These are phyloP conservation scores for Candida ovalis DNA, from an alignment of 805 yeast genomes.

Conservation along the genomic window DNA sequence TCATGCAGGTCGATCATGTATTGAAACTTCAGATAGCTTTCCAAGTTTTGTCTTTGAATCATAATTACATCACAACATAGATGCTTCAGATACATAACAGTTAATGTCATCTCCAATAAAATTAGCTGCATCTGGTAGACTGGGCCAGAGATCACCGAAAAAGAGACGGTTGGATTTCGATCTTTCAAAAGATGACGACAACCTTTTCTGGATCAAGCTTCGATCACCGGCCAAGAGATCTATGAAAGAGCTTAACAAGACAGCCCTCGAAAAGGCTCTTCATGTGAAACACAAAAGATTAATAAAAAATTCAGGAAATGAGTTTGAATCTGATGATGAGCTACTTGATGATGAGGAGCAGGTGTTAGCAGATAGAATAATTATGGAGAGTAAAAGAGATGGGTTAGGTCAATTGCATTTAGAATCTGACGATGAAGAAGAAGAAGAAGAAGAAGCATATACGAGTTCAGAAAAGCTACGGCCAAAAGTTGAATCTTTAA, in stretches of 20 bases:
- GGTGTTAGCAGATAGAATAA: constrained; percentile 44
- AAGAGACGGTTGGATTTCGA: constrained; percentile 30
- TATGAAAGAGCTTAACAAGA: constrained; percentile 36
- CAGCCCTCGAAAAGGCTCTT: constrained; percentile 49
- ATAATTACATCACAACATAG: neutral
- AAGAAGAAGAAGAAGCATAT: constrained; percentile 1
- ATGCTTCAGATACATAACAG: too few species aligned
- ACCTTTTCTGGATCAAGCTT: constrained; percentile 40
- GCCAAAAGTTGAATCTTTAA: constrained; percentile 1
- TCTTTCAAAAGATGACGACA: constrained; percentile 8
- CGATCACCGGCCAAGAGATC: constrained; percentile 41
- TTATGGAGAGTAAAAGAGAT: constrained; percentile 33
- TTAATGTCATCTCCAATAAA: constrained; percentile 2
- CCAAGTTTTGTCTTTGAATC: neutral
- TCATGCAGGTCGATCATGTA: too few species aligned
- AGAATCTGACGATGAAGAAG: constrained; percentile 17
- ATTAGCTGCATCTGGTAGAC: constrained; percentile 12
- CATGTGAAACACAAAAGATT: constrained; percentile 28
- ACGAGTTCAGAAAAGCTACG: constrained; percentile 3
- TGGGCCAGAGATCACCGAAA: constrained; percentile 31
- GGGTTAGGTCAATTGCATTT: constrained; percentile 18
- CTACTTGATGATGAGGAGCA: constrained; percentile 37
- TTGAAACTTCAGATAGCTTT: neutral
- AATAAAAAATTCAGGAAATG: constrained; percentile 18
- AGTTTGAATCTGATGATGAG: constrained; percentile 33